Percentiles rank a stretch among this genome's conserved stretches.
These are phyloP conservation scores for Elsinoe batatas DNA, from an alignment of 2,329 filamentous ascomycete genomes.

Conservation along the genomic window DNA sequence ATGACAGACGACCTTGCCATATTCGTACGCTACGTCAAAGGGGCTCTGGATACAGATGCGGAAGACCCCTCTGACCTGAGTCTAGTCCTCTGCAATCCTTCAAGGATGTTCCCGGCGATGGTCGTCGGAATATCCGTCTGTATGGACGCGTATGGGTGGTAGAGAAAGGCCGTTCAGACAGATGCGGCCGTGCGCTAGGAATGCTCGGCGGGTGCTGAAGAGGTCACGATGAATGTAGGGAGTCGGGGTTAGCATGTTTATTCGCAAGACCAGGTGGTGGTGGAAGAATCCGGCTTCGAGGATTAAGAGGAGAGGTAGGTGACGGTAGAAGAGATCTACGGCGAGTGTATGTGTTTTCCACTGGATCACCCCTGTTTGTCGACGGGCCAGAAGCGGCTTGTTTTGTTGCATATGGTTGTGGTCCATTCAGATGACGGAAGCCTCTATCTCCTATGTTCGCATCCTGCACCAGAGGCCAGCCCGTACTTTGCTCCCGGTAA, in stretches of 20 bases:
- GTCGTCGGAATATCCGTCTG: not conserved
- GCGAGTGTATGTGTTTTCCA: not conserved
- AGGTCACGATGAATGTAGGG: not conserved
- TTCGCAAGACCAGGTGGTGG: not conserved
- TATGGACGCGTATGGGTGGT: not conserved
- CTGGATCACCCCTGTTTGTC: not conserved
- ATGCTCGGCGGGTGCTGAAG: not conserved
- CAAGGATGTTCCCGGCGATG: too few species aligned
- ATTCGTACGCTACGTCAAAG: too few species aligned
- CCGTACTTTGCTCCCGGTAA: not conserved
- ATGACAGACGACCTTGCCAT: too few species aligned
- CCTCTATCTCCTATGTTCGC: not conserved
- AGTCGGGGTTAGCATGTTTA: not conserved
- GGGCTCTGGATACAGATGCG: too few species aligned
- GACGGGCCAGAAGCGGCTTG: not conserved
- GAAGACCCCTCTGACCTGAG: too few species aligned
- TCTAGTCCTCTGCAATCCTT: too few species aligned
- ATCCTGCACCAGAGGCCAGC: not conserved
- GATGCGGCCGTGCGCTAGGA: not conserved
- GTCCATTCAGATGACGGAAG: not conserved
- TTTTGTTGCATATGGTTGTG: not conserved
- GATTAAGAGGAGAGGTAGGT: not conserved
- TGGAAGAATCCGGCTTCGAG: not conserved
- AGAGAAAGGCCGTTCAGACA: not conserved
- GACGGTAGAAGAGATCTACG: not conserved